Percentiles rank a stretch among this genome's conserved stretches.
Conservation (phyloP, 1,139 yeast genomes). For the Zygosaccharomyces pseudobailii region DNA sequence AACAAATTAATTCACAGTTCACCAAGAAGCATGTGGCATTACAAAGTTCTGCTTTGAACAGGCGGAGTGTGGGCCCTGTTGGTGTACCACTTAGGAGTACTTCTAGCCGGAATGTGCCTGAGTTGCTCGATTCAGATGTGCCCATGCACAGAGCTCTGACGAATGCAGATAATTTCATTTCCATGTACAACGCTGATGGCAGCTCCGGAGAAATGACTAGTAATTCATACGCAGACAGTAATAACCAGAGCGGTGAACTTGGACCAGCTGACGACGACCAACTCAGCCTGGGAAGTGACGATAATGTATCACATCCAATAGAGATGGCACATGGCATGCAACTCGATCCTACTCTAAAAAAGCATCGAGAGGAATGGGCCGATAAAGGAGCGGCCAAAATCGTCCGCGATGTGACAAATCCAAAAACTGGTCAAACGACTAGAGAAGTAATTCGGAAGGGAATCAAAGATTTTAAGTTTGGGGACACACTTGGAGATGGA, state of each 20-base stretch:
- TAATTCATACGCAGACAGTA: not conserved
- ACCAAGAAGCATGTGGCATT: conserved; percentile 7
- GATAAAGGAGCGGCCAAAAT: conserved; percentile 43
- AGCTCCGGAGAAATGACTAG: not conserved
- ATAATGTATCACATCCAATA: conserved; percentile 4
- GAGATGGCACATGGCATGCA: conserved; percentile 13
- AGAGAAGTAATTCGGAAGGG: conserved; percentile 47
- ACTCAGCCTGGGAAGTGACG: conserved; percentile 9
- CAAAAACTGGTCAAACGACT: conserved; percentile 42
- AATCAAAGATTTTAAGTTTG: conserved; percentile 67
- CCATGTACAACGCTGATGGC: conserved; percentile 11
- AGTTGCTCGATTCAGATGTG: conserved; percentile 8
- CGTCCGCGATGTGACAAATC: conserved; percentile 42
- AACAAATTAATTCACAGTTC: conserved; percentile 11
- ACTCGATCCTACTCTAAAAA: conserved; percentile 19
- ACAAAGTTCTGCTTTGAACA: not conserved
- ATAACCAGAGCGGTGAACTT: not conserved
- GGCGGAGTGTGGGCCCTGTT: conserved; percentile 4
- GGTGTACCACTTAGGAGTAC: conserved; percentile 10
- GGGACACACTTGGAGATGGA: conserved; percentile 73
- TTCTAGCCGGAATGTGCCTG: conserved; percentile 11
- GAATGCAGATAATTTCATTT: conserved; percentile 19
- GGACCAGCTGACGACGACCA: conserved; percentile 4
- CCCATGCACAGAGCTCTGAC: conserved; percentile 23
- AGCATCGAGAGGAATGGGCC: conserved; percentile 30